These are phyloP conservation scores for Linum tenue DNA, from an alignment of 345 rosid genomes.

Conservation along the genomic window DNA sequence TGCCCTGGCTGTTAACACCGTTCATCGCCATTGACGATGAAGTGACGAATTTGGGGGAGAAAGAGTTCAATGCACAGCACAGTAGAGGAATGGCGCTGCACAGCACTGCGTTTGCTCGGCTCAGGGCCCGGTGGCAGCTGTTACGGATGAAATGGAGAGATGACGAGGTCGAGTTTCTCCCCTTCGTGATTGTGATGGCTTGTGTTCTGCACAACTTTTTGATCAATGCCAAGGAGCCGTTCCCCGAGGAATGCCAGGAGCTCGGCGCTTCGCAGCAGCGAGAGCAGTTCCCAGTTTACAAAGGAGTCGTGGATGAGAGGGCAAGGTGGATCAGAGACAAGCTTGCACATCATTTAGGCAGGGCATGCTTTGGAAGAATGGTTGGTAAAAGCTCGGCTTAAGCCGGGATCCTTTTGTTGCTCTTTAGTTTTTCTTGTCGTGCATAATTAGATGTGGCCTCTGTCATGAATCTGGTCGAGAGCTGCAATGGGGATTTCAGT, in stretches of 20 bases:
- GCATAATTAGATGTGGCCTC: background rate
- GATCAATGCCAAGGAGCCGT: slow-evolving; percentile 36
- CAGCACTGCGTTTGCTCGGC: slow-evolving; percentile 35
- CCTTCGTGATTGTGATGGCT: slow-evolving; percentile 48
- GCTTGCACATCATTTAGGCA: slow-evolving; percentile 46
- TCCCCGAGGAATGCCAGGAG: slow-evolving; percentile 24
- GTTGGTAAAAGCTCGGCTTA: background rate
- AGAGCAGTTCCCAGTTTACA: slow-evolving; percentile 25
- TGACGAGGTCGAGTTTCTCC: slow-evolving; percentile 45
- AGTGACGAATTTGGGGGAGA: slow-evolving; percentile 30
- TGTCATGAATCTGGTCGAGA: background rate
- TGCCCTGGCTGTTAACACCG: slow-evolving; percentile 73
- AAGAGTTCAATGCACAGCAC: slow-evolving; percentile 47
- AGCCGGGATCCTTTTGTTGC: background rate
- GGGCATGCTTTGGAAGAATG: slow-evolving; percentile 33
- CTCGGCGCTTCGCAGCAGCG: slow-evolving; percentile 12
- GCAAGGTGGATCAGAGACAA: slow-evolving; percentile 46
- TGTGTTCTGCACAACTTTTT: slow-evolving; percentile 74
- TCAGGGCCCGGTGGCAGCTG: slow-evolving; percentile 55
- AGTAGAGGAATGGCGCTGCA: slow-evolving; percentile 36
- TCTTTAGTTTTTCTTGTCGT: background rate
- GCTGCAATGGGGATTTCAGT: background rate
- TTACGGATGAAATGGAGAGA: slow-evolving; percentile 55
- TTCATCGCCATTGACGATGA: slow-evolving; percentile 35
- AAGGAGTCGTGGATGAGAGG: slow-evolving; percentile 34